Percentiles rank a stretch among this genome's conserved stretches.
Evolutionary conservation across 2,329 filamentous ascomycete genomes (phyloP).

Genomic region (Trichoderma afroharzianum): DNA sequence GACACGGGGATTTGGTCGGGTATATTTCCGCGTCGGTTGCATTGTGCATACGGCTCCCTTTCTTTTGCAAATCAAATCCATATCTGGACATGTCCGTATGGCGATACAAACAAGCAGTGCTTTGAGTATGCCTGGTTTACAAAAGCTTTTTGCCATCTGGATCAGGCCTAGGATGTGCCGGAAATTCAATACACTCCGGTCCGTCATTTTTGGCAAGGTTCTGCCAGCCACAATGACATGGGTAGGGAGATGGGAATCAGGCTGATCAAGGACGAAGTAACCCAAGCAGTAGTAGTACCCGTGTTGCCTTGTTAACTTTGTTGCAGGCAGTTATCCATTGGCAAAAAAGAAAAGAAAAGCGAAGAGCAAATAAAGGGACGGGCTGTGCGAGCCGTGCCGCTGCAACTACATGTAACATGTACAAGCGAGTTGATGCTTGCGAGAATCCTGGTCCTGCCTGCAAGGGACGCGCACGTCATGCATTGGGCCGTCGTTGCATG

Average conservation of each 20-base stretch:
- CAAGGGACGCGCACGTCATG: constrained; percentile 11
- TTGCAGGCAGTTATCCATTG: neutral
- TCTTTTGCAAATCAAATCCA: neutral
- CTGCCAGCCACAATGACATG: neutral
- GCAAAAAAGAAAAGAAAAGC: neutral
- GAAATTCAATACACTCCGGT: neutral
- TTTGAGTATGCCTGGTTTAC: neutral
- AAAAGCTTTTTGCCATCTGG: neutral
- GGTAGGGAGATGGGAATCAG: neutral
- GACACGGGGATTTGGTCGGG: neutral
- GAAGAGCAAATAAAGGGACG: neutral
- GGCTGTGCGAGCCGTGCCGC: neutral
- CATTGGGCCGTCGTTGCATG: constrained; percentile 6
- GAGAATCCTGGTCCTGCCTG: constrained; percentile 3
- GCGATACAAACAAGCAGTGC: neutral
- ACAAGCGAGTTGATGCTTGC: neutral
- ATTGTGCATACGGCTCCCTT: neutral
- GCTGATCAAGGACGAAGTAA: neutral
- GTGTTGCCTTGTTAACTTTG: neutral
- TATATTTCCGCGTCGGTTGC: neutral
- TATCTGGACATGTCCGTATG: neutral
- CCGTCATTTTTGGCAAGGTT: neutral
- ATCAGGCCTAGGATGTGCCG: neutral
- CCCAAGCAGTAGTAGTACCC: neutral
- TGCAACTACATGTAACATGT: neutral